phyloP scores from a whole-genome alignment of 345 rosid species.

The Chamaenerion angustifolium region DNA sequence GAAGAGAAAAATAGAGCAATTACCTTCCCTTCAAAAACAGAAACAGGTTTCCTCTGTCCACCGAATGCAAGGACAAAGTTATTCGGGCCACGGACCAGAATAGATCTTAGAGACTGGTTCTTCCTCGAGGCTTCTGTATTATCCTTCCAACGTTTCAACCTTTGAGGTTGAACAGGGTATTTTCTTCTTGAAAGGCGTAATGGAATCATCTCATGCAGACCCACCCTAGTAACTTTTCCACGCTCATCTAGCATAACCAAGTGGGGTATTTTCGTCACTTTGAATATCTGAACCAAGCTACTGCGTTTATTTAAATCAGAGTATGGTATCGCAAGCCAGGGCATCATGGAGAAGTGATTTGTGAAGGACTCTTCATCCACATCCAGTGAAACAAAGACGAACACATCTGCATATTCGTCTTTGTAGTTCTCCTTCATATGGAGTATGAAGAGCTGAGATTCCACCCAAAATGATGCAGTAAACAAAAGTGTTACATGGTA shows the following conservation, averaged over 20 bases:
- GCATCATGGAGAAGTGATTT: constrained; percentile 51
- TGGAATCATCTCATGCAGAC: constrained; percentile 41
- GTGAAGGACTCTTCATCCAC: constrained; percentile 40
- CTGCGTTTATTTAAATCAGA: constrained; percentile 40
- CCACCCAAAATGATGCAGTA: too few species aligned
- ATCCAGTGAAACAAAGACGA: constrained; percentile 41
- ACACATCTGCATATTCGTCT: too few species aligned
- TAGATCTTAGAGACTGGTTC: constrained; percentile 41
- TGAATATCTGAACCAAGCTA: constrained; percentile 30
- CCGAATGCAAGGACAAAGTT: constrained; percentile 42
- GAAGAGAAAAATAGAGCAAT: constrained; percentile 18
- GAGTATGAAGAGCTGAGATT: too few species aligned
- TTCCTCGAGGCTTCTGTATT: constrained; percentile 35
- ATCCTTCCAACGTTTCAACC: constrained; percentile 41
- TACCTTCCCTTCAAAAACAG: constrained; percentile 27
- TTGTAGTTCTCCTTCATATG: too few species aligned
- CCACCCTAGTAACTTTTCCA: constrained; percentile 35
- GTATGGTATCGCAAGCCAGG: constrained; percentile 71
- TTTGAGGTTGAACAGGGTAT: constrained; percentile 50
- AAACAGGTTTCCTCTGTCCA: constrained; percentile 10
- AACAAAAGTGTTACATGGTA: too few species aligned
- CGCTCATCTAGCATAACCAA: constrained; percentile 50
- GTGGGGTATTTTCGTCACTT: constrained; percentile 52
- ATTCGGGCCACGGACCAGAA: constrained; percentile 35
- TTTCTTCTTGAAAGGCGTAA: constrained; percentile 9